These are phyloP conservation scores for Berkeleyomyces basicola DNA, from an alignment of 2,329 filamentous ascomycete genomes.

Conservation along the genomic window DNA sequence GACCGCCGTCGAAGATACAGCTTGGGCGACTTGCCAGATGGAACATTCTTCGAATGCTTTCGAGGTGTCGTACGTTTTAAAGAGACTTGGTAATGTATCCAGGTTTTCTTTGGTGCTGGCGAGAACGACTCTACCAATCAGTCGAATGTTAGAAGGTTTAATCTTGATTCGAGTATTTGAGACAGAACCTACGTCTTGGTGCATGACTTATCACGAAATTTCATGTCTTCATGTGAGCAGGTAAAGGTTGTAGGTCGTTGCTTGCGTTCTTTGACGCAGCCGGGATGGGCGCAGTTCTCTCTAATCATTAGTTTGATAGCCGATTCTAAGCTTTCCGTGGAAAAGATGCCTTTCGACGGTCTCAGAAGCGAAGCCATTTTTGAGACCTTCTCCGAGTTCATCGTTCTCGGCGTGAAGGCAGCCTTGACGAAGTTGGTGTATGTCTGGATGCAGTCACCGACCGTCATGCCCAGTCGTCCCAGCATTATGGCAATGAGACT, in stretches of 20 bases:
- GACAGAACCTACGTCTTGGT: not conserved
- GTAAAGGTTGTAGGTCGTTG: not conserved
- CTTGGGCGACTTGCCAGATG: no score
- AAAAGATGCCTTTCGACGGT: not conserved
- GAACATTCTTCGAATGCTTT: no score
- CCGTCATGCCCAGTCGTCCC: not conserved
- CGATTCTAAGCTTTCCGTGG: not conserved
- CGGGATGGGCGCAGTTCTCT: not conserved
- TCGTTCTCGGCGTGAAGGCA: not conserved
- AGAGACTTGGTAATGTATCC: no score
- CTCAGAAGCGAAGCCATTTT: not conserved
- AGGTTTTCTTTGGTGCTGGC: no score
- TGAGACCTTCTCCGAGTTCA: no score
- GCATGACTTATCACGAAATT: not conserved
- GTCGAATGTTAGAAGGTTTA: no score
- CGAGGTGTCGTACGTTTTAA: no score
- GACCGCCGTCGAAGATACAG: constrained; percentile 19
- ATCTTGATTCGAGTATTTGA: no score
- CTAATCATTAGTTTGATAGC: not conserved
- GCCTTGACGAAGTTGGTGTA: not conserved
- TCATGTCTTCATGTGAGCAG: not conserved
- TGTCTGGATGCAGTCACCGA: not conserved
- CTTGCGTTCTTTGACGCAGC: not conserved
- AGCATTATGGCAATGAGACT: not conserved
- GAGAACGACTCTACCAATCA: no score